Conservation (phyloP, 2,329 filamentous ascomycete genomes). For the Arthrobotrys entomopaga region DNA sequence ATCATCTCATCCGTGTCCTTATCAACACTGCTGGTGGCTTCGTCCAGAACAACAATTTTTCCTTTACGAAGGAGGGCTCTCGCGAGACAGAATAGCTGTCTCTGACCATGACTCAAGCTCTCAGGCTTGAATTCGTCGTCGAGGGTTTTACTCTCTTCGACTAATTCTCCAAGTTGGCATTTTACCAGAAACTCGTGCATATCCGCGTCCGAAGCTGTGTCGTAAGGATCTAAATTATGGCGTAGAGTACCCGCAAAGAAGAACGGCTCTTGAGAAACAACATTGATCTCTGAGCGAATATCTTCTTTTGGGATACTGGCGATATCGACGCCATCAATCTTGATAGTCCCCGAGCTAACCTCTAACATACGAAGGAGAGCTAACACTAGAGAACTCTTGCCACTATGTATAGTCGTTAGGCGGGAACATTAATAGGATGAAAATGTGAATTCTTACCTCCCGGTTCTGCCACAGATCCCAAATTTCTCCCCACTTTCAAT, state of each 20-base stretch:
- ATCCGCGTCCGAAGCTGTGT: slow-evolving; percentile 61
- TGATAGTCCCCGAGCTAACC: slow-evolving; percentile 63
- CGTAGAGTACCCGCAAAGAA: slow-evolving; percentile 66
- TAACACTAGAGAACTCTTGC: slow-evolving; percentile 67
- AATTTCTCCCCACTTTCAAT: slow-evolving; percentile 65
- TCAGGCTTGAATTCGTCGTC: slow-evolving; percentile 61
- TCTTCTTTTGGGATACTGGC: slow-evolving; percentile 63
- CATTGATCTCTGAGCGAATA: slow-evolving; percentile 65
- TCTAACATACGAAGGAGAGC: slow-evolving; percentile 67
- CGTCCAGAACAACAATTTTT: slow-evolving; percentile 65
- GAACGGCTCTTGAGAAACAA: slow-evolving; percentile 68
- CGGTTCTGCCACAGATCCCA: slow-evolving; percentile 68
- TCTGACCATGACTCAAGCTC: slow-evolving; percentile 65
- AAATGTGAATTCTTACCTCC: slow-evolving; percentile 61
- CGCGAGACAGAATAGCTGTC: slow-evolving; percentile 66
- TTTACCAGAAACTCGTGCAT: slow-evolving; percentile 64
- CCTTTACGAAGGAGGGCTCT: slow-evolving; percentile 64
- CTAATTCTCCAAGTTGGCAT: slow-evolving; percentile 64
- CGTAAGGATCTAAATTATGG: slow-evolving; percentile 65
- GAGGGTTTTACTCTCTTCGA: slow-evolving; percentile 63
- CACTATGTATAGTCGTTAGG: slow-evolving; percentile 61
- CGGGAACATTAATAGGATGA: background rate
- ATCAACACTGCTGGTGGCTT: slow-evolving; percentile 66
- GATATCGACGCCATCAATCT: slow-evolving; percentile 66
- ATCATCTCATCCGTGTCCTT: slow-evolving; percentile 69